Conservation (phyloP, 139 green algal species). For the Axilococcus clingmanii region DNA sequence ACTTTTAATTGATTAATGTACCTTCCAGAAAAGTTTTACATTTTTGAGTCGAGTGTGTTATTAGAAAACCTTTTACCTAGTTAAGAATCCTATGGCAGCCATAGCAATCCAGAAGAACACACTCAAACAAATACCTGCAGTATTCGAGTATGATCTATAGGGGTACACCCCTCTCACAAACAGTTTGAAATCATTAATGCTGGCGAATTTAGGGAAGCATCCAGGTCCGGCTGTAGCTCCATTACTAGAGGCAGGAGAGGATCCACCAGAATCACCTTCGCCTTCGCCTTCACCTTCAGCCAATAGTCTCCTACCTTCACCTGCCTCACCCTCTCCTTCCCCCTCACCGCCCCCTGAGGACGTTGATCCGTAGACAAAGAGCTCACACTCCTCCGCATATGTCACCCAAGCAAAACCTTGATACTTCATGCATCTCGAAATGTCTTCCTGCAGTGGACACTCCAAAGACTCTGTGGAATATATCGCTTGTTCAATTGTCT, state of each 20-base stretch:
- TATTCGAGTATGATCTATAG: not conserved
- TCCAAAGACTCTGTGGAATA: conserved; percentile 3
- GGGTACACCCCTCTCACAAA: conserved; percentile 3
- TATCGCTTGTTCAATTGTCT: conserved; percentile 7
- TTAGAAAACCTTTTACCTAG: conserved; percentile 1
- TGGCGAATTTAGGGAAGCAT: conserved; percentile 9
- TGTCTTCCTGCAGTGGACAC: conserved; percentile 16
- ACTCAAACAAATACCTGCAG: not conserved
- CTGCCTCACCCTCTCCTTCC: not conserved
- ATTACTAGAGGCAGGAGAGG: not conserved
- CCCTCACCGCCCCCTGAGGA: not conserved
- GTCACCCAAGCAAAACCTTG: conserved; percentile 10
- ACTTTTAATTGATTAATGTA: no score
- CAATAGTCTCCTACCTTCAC: no score
- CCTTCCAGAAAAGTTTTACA: no score
- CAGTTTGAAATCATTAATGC: not conserved
- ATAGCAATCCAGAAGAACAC: conserved; percentile 9
- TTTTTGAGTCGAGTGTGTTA: no score
- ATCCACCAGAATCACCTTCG: not conserved
- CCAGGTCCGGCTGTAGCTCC: not conserved
- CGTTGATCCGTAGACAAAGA: conserved; percentile 5
- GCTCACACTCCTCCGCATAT: conserved; percentile 14
- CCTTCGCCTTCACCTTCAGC: conserved; percentile 4
- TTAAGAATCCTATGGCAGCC: not conserved
- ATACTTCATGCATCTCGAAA: conserved; percentile 13